Evolutionary conservation across 2,329 filamentous ascomycete species (phyloP), one percentile per base, ranked within the genome.

Genomic region (Westerdykella sp.): DNA sequence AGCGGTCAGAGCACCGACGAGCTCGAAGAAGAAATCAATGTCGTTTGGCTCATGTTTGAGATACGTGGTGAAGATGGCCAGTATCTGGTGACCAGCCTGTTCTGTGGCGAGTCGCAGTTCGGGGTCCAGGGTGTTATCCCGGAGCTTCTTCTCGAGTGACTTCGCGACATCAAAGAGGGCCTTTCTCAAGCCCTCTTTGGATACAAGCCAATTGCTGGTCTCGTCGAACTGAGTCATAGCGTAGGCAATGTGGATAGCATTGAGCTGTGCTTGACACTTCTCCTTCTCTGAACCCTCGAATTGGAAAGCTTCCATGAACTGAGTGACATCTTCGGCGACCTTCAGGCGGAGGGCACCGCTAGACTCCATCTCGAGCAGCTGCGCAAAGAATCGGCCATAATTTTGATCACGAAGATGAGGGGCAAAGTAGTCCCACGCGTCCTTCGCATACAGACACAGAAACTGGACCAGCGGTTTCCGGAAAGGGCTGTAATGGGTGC

Each of bases 401-500:
- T 83, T 85, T 57, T 90, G 78, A 39, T 97, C 87, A 46, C 87
- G 85, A 42, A 97, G 73, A 56, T 84, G 87, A 18, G 78, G 77
- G n/a, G 84, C 74, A 50, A 97, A 83, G 57, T 89, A 84, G 1
- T 75, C 69, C 84, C 89, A 94, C 5, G 90, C 81, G 58, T 98
- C 90, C 50, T 85, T 85, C 0, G 93, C 83, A 60, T 97, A 98
- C 46, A 89, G 81, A 65, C 95, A 95, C 48, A 99, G 77, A 63
- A 95, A 98, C 60, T 88, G 87, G 65, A 95, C 89, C 15, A 98
- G 77, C 1, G 93, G 91, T 45, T 83, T 80, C 36, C 94, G 79
- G 75, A 98, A 97, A 0, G 91, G 91, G 57, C 90, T 97, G 55
- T 87, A 84, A 38, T 90, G 84, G 1, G 93, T 98, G 47, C 93